Evolutionary conservation across 139 green algal species (phyloP).

Genomic region (Picochlorum sp.): DNA sequence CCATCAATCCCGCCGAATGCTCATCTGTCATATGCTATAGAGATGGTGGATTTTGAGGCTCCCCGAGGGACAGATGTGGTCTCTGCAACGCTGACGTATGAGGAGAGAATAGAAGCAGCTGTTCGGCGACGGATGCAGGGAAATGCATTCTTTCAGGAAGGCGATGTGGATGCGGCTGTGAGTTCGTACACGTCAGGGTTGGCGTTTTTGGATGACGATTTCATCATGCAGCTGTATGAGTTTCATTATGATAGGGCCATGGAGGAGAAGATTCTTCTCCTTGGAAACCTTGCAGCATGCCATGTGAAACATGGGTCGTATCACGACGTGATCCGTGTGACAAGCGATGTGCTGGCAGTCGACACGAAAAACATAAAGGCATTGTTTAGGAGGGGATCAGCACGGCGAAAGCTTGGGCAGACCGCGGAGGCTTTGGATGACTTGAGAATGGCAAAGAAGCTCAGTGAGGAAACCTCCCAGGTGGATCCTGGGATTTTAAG

Average conservation of each 20-base stretch:
- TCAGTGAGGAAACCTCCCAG: too few species aligned
- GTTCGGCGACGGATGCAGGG: slow-evolving; percentile 50
- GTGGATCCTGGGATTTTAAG: slow-evolving; percentile 13
- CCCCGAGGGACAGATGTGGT: slow-evolving; percentile 22
- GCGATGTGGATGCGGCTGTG: slow-evolving; percentile 36
- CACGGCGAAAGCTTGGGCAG: slow-evolving; percentile 38
- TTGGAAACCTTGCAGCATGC: slow-evolving; percentile 59
- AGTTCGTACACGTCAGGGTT: slow-evolving; percentile 56
- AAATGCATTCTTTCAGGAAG: slow-evolving; percentile 56
- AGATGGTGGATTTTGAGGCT: slow-evolving; percentile 61
- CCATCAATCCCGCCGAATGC: slow-evolving; percentile 57
- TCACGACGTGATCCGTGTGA: slow-evolving; percentile 42
- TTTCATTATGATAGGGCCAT: slow-evolving; percentile 49
- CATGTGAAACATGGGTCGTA: slow-evolving; percentile 53
- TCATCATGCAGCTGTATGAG: slow-evolving; percentile 72
- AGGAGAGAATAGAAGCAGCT: slow-evolving; percentile 56
- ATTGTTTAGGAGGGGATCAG: slow-evolving; percentile 60
- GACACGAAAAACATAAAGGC: slow-evolving; percentile 48
- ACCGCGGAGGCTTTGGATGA: slow-evolving; percentile 52
- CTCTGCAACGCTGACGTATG: slow-evolving; percentile 21
- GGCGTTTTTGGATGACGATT: slow-evolving; percentile 70
- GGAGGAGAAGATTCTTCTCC: slow-evolving; percentile 33
- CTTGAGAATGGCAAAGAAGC: slow-evolving; percentile 33
- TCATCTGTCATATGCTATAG: slow-evolving; percentile 57
- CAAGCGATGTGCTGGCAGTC: slow-evolving; percentile 17